Conservation (phyloP, 352 stramenopile genomes). For the Phytophthora syringae region DNA sequence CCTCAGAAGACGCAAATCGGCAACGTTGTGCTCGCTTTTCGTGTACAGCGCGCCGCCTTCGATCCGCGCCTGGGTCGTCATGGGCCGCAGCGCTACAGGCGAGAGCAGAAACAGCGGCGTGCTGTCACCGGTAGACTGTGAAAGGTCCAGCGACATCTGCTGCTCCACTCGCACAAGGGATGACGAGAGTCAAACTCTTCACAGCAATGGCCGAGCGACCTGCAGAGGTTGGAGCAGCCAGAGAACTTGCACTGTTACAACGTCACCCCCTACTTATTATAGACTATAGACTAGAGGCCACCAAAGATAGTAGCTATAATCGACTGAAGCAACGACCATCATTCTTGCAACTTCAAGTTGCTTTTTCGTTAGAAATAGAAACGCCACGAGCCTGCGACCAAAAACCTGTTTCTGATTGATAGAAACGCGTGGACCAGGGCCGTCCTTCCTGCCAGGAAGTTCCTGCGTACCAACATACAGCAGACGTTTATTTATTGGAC, state of each 20-base stretch:
- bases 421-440: no score
- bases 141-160: slow-evolving; percentile 30
- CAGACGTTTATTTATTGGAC: neutral
- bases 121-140: slow-evolving; percentile 22
- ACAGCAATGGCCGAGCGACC: neutral
- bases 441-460: no score
- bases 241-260: no score
- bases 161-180: slow-evolving; percentile 7
- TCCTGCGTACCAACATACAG: no score
- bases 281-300: slow-evolving; percentile 28
- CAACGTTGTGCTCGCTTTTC: slow-evolving; percentile 18
- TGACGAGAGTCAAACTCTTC: slow-evolving; percentile 13
- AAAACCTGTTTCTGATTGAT: no score
- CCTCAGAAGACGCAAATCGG: slow-evolving; percentile 4
- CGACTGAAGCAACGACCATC: slow-evolving; percentile 22
- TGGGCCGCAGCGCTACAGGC: slow-evolving; percentile 26
- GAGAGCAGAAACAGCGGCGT: slow-evolving; percentile 31
- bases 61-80: slow-evolving; percentile 44
- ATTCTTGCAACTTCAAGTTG: slow-evolving; percentile 35
- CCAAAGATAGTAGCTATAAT: slow-evolving; percentile 25
- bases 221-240: slow-evolving; percentile 1
- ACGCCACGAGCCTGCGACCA: no score
- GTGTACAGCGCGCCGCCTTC: slow-evolving; percentile 36
- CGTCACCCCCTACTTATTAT: no score
- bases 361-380: no score